A percentile compares a stretch with the other conserved stretches of the same genome.
phyloP scores from a whole-genome alignment of 2,329 filamentous ascomycete genomes.

The Camptophora hylomeconis region DNA sequence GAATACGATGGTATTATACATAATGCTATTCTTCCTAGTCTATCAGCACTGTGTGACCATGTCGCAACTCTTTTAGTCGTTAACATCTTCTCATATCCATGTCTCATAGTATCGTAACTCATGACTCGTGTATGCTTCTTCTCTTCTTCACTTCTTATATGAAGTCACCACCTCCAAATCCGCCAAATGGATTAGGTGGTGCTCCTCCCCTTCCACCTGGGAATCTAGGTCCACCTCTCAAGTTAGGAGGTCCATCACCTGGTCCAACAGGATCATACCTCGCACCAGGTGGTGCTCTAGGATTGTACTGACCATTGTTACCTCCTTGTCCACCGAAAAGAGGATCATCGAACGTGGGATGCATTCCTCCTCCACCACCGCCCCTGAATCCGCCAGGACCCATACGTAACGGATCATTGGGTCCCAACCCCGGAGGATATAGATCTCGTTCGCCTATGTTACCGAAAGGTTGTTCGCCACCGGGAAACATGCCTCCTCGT shows the following conservation, averaged over 20 bases:
- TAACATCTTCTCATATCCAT: too few species aligned
- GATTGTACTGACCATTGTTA: slow-evolving; percentile 45
- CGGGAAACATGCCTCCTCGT: slow-evolving; percentile 32
- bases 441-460: slow-evolving; percentile 77
- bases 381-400: slow-evolving; percentile 47
- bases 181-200: slow-evolving; percentile 38
- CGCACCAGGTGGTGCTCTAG: slow-evolving; percentile 73
- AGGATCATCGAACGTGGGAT: slow-evolving; percentile 88
- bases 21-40: too few species aligned
- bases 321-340: slow-evolving; percentile 54
- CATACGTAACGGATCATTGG: slow-evolving; percentile 67
- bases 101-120: background rate
- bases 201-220: slow-evolving; percentile 31
- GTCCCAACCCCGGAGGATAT: slow-evolving; percentile 74
- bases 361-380: slow-evolving; percentile 71
- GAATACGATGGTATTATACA: too few species aligned
- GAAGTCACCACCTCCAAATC: slow-evolving; percentile 48
- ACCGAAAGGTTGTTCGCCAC: slow-evolving; percentile 22
- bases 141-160: slow-evolving; percentile 21
- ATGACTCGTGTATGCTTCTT: background rate
- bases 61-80: too few species aligned
- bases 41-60: too few species aligned
- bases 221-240: slow-evolving; percentile 31
- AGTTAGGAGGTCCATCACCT: slow-evolving; percentile 41
- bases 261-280: slow-evolving; percentile 80